These are phyloP conservation scores for Ogataea nonfermentans DNA, from an alignment of 805 yeast species.

Conservation along the genomic window DNA sequence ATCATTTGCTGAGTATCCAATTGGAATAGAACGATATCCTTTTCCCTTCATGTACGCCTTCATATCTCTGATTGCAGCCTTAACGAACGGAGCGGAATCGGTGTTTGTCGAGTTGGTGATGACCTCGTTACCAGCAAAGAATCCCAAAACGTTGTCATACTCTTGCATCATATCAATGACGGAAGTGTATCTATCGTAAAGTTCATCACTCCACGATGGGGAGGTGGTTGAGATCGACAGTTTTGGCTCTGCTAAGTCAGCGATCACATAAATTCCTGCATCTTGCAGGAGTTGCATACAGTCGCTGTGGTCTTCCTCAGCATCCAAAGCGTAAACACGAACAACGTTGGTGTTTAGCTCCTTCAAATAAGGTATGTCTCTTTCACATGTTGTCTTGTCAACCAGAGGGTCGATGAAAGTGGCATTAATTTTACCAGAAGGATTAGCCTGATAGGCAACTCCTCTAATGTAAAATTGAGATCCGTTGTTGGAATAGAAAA, in stretches of 20 bases:
- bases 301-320: constrained; percentile 58
- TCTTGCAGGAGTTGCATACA: constrained; percentile 67
- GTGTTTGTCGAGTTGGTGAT: constrained; percentile 65
- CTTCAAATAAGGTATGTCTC: constrained; percentile 72
- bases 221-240: constrained; percentile 56
- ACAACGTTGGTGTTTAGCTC: constrained; percentile 64
- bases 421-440: constrained; percentile 46
- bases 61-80: constrained; percentile 79
- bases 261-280: constrained; percentile 79
- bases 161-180: constrained; percentile 68
- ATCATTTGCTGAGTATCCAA: constrained; percentile 82
- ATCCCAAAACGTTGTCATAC: constrained; percentile 74
- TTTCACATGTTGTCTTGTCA: constrained; percentile 54
- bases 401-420: constrained; percentile 71
- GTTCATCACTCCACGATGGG: constrained; percentile 64
- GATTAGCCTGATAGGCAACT: constrained; percentile 76
- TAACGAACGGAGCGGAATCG: constrained; percentile 75
- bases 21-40: constrained; percentile 69
- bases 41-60: constrained; percentile 60
- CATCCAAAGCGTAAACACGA: constrained; percentile 73
- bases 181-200: constrained; percentile 63
- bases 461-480: constrained; percentile 77
- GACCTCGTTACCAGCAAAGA: constrained; percentile 87
- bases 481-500: constrained; percentile 73
- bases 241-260: constrained; percentile 72